phyloP scores from a whole-genome alignment of 2,329 filamentous ascomycete species.

The Diaporthe ampelina region DNA sequence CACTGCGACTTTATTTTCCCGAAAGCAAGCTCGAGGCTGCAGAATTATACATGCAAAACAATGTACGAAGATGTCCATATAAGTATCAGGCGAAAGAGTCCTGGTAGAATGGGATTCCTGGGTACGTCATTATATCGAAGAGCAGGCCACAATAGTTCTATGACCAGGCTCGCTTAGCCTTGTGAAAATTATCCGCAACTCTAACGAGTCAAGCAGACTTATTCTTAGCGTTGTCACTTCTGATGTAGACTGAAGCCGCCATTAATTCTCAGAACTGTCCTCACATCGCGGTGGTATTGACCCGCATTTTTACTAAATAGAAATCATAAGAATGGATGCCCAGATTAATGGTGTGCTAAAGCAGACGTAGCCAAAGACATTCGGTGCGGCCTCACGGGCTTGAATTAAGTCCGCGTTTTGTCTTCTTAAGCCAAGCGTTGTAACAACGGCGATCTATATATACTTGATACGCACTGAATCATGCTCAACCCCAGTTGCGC shows the following conservation, averaged over 20 bases:
- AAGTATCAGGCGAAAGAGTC: no score
- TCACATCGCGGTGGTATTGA: neutral
- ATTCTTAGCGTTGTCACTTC: neutral
- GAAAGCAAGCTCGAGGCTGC: neutral
- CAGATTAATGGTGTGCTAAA: neutral
- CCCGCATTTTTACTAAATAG: neutral
- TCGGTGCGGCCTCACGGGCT: neutral
- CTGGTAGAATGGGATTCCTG: no score
- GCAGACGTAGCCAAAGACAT: neutral
- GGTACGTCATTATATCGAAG: no score
- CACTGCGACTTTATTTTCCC: neutral
- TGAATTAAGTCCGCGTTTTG: neutral
- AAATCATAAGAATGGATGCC: neutral
- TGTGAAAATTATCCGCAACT: neutral
- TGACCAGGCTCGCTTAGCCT: no score
- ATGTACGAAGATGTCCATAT: neutral
- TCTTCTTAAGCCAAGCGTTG: slow-evolving; percentile 10
- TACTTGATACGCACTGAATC: slow-evolving; percentile 26
- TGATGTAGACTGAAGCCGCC: neutral
- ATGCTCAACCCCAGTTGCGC: slow-evolving; percentile 5
- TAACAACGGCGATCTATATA: slow-evolving; percentile 13
- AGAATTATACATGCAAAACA: neutral
- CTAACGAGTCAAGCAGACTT: neutral
- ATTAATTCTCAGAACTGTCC: neutral
- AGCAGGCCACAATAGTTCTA: neutral